Conservation (phyloP, 257 asterid genomes). For the Nicotiana sylvestris region DNA sequence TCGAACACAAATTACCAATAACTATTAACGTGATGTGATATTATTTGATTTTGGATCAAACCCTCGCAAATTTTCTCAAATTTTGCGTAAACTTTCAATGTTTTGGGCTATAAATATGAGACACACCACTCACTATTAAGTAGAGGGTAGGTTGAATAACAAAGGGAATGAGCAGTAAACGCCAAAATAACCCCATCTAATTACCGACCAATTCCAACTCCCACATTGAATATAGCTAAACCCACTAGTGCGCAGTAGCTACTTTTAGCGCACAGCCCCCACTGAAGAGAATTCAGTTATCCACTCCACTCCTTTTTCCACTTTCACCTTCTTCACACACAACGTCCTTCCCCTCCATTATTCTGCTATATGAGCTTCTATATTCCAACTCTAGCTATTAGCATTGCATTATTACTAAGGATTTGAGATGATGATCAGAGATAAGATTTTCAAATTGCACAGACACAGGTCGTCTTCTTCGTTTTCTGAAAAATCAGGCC, state of each 20-base stretch:
- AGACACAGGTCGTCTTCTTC: constrained; percentile 32
- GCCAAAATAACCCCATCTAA: not conserved
- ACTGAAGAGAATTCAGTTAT: constrained; percentile 7
- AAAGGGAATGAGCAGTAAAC: not conserved
- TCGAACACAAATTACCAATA: too few species aligned
- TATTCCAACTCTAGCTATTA: not conserved
- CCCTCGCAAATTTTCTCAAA: too few species aligned
- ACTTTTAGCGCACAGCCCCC: not conserved
- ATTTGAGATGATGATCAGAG: constrained; percentile 30
- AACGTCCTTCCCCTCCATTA: not conserved
- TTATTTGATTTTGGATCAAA: too few species aligned
- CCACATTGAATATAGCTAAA: not conserved
- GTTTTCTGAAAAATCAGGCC: constrained; percentile 24
- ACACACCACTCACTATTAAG: too few species aligned
- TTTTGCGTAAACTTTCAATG: too few species aligned
- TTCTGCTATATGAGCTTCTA: not conserved
- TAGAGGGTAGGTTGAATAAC: too few species aligned
- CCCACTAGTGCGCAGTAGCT: not conserved
- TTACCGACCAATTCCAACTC: not conserved
- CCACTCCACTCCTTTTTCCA: not conserved
- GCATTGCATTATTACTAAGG: not conserved
- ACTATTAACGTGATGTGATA: too few species aligned
- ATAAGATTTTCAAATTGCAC: constrained; percentile 40
- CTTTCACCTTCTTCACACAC: not conserved
- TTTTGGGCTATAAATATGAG: too few species aligned